Percentiles rank a stretch among this genome's conserved stretches.
Evolutionary conservation across 768 basidiomycete genomes (phyloP).

Genomic region (Boletellus emodensis): DNA sequence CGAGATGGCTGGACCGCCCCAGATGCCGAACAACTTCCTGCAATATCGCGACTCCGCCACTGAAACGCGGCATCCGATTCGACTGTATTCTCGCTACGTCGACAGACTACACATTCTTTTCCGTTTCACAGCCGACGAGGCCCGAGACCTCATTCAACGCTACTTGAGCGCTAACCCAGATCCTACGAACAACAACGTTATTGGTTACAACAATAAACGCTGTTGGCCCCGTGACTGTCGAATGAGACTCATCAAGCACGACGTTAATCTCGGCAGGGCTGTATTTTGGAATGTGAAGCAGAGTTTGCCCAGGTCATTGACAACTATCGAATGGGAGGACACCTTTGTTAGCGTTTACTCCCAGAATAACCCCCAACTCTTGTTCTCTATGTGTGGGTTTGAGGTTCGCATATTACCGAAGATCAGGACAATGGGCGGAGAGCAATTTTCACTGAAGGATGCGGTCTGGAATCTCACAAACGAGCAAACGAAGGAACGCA

Average conservation of each 20-base stretch:
- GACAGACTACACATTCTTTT: conserved; percentile 94
- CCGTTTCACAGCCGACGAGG: conserved; percentile 96
- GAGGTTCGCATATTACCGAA: conserved; percentile 97
- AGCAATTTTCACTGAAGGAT: conserved; percentile 95
- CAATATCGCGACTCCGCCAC: conserved; percentile 95
- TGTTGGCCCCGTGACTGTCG: conserved; percentile 99
- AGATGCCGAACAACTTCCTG: conserved; percentile 97
- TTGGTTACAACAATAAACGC: conserved; percentile 98
- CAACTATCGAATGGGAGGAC: conserved; percentile 99
- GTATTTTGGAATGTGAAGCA: conserved; percentile 99
- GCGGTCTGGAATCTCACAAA: conserved; percentile 97
- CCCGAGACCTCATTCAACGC: conserved; percentile 94
- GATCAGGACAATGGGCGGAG: conserved; percentile 91
- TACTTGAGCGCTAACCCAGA: conserved; percentile 97
- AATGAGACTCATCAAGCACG: conserved; percentile 98
- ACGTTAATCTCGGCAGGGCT: conserved; percentile 96
- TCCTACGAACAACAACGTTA: conserved; percentile 98
- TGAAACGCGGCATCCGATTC: conserved; percentile 96
- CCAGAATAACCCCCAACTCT: conserved; percentile 92
- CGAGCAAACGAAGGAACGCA: conserved; percentile 95
- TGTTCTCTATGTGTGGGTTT: conserved; percentile 99
- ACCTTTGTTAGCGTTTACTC: conserved; percentile 97
- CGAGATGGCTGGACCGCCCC: conserved; percentile 98
- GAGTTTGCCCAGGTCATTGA: conserved; percentile 88
- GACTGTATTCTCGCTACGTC: conserved; percentile 95